These are phyloP conservation scores for Amaranthus cruentus DNA, from an alignment of 148 eudicot species.

Conservation along the genomic window DNA sequence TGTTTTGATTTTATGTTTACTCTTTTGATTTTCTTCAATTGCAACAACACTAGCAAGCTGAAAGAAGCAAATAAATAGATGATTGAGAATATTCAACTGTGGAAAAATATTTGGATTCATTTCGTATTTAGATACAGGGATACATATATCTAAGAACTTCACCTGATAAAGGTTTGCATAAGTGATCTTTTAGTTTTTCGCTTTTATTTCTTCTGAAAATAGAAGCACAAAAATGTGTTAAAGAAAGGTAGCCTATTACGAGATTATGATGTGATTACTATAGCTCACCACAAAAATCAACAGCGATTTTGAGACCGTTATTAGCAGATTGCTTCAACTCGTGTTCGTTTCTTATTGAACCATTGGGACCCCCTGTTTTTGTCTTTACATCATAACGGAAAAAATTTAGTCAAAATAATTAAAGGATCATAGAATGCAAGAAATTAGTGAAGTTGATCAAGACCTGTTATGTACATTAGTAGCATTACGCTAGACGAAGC, in stretches of 20 bases:
- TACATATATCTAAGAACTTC: background rate
- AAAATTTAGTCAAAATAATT: too few species aligned
- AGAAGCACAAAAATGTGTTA: constrained; percentile 15
- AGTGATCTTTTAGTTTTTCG: constrained; percentile 60
- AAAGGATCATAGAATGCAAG: constrained; percentile 42
- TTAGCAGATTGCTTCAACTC: constrained; percentile 58
- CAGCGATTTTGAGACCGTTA: constrained; percentile 59
- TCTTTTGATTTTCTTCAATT: too few species aligned
- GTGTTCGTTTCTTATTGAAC: constrained; percentile 66
- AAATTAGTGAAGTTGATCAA: background rate
- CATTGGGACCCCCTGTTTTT: constrained; percentile 93
- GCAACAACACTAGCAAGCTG: constrained; percentile 97
- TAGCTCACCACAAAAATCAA: constrained; percentile 69
- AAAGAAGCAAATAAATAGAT: constrained; percentile 5
- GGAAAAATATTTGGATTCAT: background rate
- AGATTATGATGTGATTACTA: background rate
- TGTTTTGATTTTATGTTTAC: too few species aligned
- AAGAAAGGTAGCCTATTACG: background rate
- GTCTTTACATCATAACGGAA: constrained; percentile 72
- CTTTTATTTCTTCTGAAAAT: constrained; percentile 66
- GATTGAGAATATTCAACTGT: background rate
- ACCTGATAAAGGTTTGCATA: constrained; percentile 97
- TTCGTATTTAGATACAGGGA: background rate
- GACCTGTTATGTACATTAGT: background rate
- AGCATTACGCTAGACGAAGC: constrained; percentile 84